Evolutionary conservation across 2,329 filamentous ascomycete species (phyloP).

Genomic region (Sporothrix humicola): DNA sequence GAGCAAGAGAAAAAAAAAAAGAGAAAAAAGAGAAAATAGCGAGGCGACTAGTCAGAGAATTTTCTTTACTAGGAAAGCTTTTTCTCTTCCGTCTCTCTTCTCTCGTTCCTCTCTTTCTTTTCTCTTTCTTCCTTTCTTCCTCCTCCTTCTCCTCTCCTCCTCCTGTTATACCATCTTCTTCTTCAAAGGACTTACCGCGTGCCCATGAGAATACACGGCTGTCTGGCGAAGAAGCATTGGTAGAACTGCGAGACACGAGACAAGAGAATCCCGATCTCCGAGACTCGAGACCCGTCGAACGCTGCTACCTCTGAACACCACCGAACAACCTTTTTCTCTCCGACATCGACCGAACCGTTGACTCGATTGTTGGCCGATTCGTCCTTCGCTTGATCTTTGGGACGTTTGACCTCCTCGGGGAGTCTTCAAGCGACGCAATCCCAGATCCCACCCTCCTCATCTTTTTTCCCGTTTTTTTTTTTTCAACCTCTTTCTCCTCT

Average conservation of each 20-base stretch:
- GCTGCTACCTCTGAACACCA: neutral
- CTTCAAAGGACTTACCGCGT: conserved; percentile 34
- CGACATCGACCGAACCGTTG: neutral
- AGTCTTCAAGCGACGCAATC: conserved; percentile 4
- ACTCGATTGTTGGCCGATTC: conserved; percentile 18
- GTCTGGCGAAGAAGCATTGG: conserved; percentile 36
- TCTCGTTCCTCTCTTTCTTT: neutral
- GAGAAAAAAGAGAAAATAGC: conserved; percentile 5
- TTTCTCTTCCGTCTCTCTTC: conserved; percentile 20
- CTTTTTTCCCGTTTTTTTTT: neutral
- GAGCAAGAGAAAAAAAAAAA: conserved; percentile 14
- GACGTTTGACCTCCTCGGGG: conserved; percentile 20
- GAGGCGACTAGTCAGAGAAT: conserved; percentile 32
- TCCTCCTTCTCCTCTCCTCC: neutral
- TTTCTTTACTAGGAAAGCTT: conserved; percentile 31
- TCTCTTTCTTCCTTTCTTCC: conserved; percentile 1
- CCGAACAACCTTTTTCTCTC: neutral
- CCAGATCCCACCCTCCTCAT: neutral
- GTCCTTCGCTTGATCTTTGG: conserved; percentile 18
- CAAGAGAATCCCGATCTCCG: neutral
- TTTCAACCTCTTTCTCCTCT: neutral
- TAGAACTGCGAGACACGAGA: conserved; percentile 31
- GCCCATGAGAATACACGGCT: conserved; percentile 29
- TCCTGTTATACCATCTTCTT: conserved; percentile 27
- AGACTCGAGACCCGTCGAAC: neutral